These are phyloP conservation scores for Prinsepia uniflora DNA, from an alignment of 306 rosid genomes.

Conservation along the genomic window DNA sequence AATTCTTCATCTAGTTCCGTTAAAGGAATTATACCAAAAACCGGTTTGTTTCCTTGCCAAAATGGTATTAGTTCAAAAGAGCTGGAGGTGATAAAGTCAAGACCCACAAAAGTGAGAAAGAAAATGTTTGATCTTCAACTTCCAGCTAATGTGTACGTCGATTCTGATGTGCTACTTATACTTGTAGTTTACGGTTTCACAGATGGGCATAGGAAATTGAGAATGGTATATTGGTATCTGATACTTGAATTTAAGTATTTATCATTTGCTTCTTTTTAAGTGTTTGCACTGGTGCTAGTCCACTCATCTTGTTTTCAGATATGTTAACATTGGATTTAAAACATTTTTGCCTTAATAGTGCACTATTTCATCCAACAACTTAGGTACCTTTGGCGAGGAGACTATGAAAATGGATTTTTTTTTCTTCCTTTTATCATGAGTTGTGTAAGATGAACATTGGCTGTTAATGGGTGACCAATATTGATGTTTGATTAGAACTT, in stretches of 20 bases:
- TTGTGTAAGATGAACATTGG: neutral
- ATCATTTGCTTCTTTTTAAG: neutral
- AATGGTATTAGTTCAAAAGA: conserved; percentile 59
- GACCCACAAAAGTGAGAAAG: conserved; percentile 75
- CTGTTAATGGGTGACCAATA: conserved; percentile 14
- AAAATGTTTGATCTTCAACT: conserved; percentile 85
- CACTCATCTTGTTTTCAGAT: neutral
- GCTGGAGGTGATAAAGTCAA: conserved; percentile 58
- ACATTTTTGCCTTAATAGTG: neutral
- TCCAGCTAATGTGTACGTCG: conserved; percentile 77
- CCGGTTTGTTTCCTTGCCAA: conserved; percentile 47
- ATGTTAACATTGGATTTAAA: neutral
- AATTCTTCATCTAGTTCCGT: conserved; percentile 55
- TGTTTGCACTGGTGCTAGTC: neutral
- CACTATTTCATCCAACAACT: neutral
- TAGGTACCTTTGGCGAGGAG: neutral
- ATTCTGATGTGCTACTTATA: conserved; percentile 44
- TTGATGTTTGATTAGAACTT: conserved; percentile 37
- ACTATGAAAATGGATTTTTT: neutral
- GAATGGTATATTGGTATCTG: neutral
- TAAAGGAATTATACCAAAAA: conserved; percentile 47
- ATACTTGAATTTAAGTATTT: neutral
- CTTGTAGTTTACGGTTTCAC: neutral
- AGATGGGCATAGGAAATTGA: neutral
- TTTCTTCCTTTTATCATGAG: neutral